phyloP scores from a whole-genome alignment of 441 rosid species.

The Pelargonium myrrhifolium region DNA sequence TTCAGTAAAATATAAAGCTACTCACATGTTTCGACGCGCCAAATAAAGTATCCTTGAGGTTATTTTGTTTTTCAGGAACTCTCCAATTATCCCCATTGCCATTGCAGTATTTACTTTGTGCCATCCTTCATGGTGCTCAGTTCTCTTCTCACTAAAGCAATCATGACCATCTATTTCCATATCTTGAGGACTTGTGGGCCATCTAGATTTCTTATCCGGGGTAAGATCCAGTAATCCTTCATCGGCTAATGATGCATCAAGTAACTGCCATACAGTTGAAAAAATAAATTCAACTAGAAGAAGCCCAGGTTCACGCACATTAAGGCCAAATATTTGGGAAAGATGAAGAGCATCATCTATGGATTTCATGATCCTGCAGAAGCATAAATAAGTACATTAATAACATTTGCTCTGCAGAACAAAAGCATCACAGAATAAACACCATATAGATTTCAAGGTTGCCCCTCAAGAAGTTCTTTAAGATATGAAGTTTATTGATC shows the following conservation, averaged over 20 bases:
- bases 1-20: neutral
- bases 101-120: slow-evolving; percentile 54
- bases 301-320: slow-evolving; percentile 55
- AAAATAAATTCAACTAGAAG: slow-evolving; percentile 73
- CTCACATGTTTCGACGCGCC: slow-evolving; percentile 76
- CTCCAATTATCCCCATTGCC: slow-evolving; percentile 76
- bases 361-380: slow-evolving; percentile 73
- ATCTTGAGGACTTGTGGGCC: slow-evolving; percentile 42
- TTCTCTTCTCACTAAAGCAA: slow-evolving; percentile 42
- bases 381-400: neutral
- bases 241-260: slow-evolving; percentile 90
- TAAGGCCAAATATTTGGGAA: slow-evolving; percentile 62
- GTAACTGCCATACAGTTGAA: slow-evolving; percentile 68
- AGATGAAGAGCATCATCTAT: slow-evolving; percentile 68
- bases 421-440: neutral
- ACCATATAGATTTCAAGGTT: neutral
- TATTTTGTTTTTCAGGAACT: slow-evolving; percentile 60
- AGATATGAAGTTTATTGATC: too few relatives aligned
- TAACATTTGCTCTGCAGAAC: neutral
- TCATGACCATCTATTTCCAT: slow-evolving; percentile 62
- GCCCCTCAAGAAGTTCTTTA: too few relatives aligned
- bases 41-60: slow-evolving; percentile 74
- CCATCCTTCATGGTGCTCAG: slow-evolving; percentile 44
- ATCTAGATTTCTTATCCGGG: slow-evolving; percentile 49
- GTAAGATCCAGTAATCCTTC: slow-evolving; percentile 76